These are phyloP conservation scores for Exophiala phaeomuriformis DNA, from an alignment of 2,329 filamentous ascomycete genomes.

Conservation along the genomic window DNA sequence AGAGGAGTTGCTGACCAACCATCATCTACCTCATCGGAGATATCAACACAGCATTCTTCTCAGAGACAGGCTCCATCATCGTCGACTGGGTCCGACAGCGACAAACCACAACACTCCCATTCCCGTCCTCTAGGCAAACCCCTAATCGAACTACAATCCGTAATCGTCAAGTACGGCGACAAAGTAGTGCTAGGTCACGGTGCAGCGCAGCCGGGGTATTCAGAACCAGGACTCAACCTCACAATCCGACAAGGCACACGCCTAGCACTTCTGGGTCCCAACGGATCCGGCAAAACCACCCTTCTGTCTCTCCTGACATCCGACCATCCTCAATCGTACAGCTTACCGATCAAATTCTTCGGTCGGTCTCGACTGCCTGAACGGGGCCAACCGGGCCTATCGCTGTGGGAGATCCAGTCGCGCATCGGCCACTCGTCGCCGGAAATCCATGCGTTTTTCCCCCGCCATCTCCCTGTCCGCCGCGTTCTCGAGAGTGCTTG, in stretches of 20 bases:
- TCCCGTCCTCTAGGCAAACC: slow-evolving; percentile 50
- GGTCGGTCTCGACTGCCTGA: slow-evolving; percentile 72
- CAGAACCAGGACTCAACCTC: slow-evolving; percentile 66
- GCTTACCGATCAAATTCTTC: slow-evolving; percentile 78
- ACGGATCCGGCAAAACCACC: slow-evolving; percentile 92
- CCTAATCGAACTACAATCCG: slow-evolving; percentile 79
- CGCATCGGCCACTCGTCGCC: slow-evolving; percentile 89
- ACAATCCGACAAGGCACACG: slow-evolving; percentile 73
- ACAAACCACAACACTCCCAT: neutral
- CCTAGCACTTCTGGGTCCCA: slow-evolving; percentile 89
- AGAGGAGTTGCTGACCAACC: neutral
- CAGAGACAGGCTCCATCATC: neutral
- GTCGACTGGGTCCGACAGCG: neutral
- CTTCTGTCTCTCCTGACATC: slow-evolving; percentile 87
- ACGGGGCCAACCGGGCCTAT: slow-evolving; percentile 64
- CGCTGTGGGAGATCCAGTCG: slow-evolving; percentile 84
- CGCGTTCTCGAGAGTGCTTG: slow-evolving; percentile 77
- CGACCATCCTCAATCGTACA: slow-evolving; percentile 92
- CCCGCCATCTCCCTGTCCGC: slow-evolving; percentile 64
- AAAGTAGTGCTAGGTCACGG: slow-evolving; percentile 69
- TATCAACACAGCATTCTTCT: neutral
- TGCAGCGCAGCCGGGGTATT: slow-evolving; percentile 45
- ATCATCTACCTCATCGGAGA: neutral
- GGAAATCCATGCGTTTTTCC: slow-evolving; percentile 90
- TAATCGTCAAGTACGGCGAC: slow-evolving; percentile 69